phyloP scores from a whole-genome alignment of 2,329 filamentous ascomycete species.

The Alternaria brassicae region DNA sequence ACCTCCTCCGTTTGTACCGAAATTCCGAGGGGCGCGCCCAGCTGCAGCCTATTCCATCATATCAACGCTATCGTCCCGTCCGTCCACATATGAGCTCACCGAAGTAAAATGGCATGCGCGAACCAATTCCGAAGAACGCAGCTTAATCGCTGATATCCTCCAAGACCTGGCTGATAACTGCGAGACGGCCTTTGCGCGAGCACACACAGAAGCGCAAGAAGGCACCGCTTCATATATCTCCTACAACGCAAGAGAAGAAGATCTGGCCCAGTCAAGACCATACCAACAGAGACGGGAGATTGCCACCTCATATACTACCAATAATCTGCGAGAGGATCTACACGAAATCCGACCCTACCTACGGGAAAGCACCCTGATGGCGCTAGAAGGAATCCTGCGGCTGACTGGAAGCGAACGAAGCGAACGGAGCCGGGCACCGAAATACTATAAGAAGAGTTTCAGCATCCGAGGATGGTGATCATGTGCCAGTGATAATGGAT shows the following conservation, averaged over 20 bases:
- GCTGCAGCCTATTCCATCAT: background rate
- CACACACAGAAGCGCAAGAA: conserved; percentile 14
- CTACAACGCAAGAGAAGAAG: conserved; percentile 3
- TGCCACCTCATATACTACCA: conserved; percentile 11
- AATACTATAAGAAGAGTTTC: conserved; percentile 1
- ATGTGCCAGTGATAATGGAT: conserved; percentile 17
- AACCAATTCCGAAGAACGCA: conserved; percentile 8
- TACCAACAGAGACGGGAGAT: conserved; percentile 4
- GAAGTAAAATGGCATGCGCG: background rate
- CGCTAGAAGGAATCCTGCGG: conserved; percentile 14
- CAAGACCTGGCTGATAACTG: conserved; percentile 26
- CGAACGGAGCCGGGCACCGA: background rate
- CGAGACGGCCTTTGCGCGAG: conserved; percentile 20
- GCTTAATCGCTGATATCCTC: conserved; percentile 26
- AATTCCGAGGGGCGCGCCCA: conserved; percentile 5
- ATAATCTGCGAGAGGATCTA: conserved; percentile 15
- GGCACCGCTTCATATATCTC: conserved; percentile 14
- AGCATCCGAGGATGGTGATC: conserved; percentile 10
- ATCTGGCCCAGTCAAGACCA: conserved; percentile 9
- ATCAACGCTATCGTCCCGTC: conserved; percentile 5
- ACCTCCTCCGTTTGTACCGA: conserved; percentile 5
- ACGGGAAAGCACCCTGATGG: conserved; percentile 9
- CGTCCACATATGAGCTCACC: background rate
- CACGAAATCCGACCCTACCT: conserved; percentile 14
- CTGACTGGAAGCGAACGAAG: conserved; percentile 3